Percentiles rank a stretch among this genome's conserved stretches.
phyloP scores from a whole-genome alignment of 257 asterid genomes.

The Linaria vulgaris region DNA sequence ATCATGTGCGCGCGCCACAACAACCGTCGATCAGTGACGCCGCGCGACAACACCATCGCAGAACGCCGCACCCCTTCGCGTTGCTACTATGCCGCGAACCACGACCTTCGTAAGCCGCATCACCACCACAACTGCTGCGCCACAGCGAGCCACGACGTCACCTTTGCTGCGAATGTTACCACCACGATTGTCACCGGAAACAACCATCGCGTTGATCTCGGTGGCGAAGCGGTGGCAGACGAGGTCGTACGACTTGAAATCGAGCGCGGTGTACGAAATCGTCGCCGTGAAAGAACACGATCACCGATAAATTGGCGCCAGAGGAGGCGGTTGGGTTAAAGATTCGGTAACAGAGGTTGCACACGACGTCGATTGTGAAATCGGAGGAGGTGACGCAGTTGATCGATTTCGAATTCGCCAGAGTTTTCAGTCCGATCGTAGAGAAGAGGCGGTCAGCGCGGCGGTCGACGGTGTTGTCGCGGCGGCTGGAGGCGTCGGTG shows the following conservation, averaged over 20 bases:
- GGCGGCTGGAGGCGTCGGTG: neutral
- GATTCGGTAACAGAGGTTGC: conserved; percentile 46
- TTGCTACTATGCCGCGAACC: too few relatives aligned
- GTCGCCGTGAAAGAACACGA: conserved; percentile 86
- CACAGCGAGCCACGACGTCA: too few relatives aligned
- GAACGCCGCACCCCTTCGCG: too few relatives aligned
- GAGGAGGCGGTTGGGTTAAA: conserved; percentile 23
- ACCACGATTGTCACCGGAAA: too few relatives aligned
- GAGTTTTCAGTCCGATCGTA: neutral
- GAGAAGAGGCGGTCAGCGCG: neutral
- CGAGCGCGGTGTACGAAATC: conserved; percentile 62
- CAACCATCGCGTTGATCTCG: conserved; percentile 22
- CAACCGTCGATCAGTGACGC: too few relatives aligned
- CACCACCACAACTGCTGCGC: too few relatives aligned
- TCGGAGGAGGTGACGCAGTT: conserved; percentile 27
- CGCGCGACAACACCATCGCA: too few relatives aligned
- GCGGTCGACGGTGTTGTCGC: neutral
- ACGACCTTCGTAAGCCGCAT: too few relatives aligned
- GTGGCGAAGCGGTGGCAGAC: conserved; percentile 75
- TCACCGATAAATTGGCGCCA: conserved; percentile 36
- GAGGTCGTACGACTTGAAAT: conserved; percentile 50
- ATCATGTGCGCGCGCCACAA: too few relatives aligned
- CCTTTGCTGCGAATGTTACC: too few relatives aligned
- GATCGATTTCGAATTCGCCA: neutral
- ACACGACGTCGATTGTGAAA: conserved; percentile 36